Percentiles rank a stretch among this genome's conserved stretches.
Evolutionary conservation across 176 grass and related monocot genomes (phyloP).

Genomic region (Triticum timopheevii): DNA sequence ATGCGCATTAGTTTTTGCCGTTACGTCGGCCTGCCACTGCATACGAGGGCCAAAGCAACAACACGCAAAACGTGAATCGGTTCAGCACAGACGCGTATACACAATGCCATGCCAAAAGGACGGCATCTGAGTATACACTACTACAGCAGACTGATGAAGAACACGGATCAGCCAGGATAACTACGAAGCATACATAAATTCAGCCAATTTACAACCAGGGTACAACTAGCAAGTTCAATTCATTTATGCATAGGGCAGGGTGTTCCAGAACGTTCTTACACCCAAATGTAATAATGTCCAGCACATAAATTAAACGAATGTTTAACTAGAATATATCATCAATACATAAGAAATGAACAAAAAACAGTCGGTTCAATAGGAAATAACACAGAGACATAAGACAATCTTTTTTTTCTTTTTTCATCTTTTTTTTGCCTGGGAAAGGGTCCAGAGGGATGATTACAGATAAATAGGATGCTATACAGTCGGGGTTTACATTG

Average conservation of each 20-base stretch:
- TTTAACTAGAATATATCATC: conserved; percentile 9
- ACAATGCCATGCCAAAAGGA: no score
- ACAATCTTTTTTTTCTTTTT: background rate
- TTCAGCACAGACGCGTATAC: no score
- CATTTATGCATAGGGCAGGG: background rate
- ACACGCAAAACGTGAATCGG: background rate
- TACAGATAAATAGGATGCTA: conserved; percentile 40
- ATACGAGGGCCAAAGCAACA: background rate
- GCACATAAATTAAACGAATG: conserved; percentile 15
- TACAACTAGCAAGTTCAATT: background rate
- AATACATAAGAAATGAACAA: conserved; percentile 26
- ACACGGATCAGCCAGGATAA: no score
- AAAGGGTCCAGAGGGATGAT: conserved; percentile 31
- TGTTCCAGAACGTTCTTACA: background rate
- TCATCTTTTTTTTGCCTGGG: conserved; percentile 13
- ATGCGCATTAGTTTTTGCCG: background rate
- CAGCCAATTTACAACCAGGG: background rate
- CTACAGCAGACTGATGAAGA: no score
- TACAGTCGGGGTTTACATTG: conserved; percentile 43
- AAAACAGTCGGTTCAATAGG: background rate
- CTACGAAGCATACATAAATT: background rate
- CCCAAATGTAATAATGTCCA: background rate
- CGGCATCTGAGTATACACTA: no score
- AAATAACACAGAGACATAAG: background rate
- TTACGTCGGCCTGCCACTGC: background rate